A percentile compares a stretch with the other conserved stretches of the same genome.
These are phyloP conservation scores for Carallia pectinifolia DNA, from an alignment of 345 rosid genomes.

Conservation along the genomic window DNA sequence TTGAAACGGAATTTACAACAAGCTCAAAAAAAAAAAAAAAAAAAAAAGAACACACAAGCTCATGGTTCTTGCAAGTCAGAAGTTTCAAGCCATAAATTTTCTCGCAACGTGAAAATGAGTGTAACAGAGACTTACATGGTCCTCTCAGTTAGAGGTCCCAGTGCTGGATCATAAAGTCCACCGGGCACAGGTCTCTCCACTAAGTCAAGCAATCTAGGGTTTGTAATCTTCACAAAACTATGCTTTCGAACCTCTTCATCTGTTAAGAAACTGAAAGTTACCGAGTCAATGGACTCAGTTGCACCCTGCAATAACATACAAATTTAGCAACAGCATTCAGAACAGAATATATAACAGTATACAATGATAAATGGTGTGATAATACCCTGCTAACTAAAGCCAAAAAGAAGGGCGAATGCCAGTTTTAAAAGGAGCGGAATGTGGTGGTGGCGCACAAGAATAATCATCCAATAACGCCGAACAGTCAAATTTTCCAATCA, in stretches of 20 bases:
- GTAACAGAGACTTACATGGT: slow-evolving; percentile 27
- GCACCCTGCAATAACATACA: slow-evolving; percentile 35
- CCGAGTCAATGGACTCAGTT: slow-evolving; percentile 43
- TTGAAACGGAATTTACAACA: not conserved
- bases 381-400: too few relatives aligned
- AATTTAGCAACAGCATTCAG: too few relatives aligned
- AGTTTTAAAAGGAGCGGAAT: too few relatives aligned
- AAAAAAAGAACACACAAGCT: too few relatives aligned
- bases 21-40: not conserved
- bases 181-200: slow-evolving; percentile 45
- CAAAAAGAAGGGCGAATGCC: too few relatives aligned
- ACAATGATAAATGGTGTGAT: too few relatives aligned
- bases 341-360: too few relatives aligned
- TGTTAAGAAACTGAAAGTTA: slow-evolving; percentile 50
- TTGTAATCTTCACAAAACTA: slow-evolving; percentile 48
- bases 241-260: slow-evolving; percentile 51
- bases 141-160: slow-evolving; percentile 48
- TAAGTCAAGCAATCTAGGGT: slow-evolving; percentile 36
- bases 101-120: not conserved
- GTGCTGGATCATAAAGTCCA: slow-evolving; percentile 55
- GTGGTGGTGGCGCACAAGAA: too few relatives aligned
- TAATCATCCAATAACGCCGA: too few relatives aligned
- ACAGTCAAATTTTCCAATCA: too few relatives aligned
- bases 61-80: not conserved
- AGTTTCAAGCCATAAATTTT: not conserved